Percentiles rank a stretch among this genome's conserved stretches.
Evolutionary conservation across 75 land plant genomes (phyloP).

Genomic region (Isoetes taiwanensis): DNA sequence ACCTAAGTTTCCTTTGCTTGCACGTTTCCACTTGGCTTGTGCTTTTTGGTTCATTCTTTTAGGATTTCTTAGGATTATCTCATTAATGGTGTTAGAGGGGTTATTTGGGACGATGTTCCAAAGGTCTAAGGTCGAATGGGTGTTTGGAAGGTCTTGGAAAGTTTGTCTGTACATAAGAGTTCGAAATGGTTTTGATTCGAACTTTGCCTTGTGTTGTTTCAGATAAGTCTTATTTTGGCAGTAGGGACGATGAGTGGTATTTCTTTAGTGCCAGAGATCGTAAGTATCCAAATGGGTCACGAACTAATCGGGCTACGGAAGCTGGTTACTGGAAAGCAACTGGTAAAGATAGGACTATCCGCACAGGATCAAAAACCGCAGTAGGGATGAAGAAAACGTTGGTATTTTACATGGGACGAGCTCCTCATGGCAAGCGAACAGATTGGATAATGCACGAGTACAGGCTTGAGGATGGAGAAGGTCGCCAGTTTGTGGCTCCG

Average conservation of each 20-base stretch:
- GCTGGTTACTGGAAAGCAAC: constrained; percentile 69
- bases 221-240: constrained; percentile 3
- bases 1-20: neutral
- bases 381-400: constrained; percentile 63
- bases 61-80: too few species aligned
- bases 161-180: too few species aligned
- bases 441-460: constrained; percentile 72
- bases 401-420: constrained; percentile 48
- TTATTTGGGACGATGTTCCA: too few species aligned
- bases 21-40: too few species aligned
- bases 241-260: constrained; percentile 37
- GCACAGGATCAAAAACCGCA: neutral
- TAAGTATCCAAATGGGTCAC: constrained; percentile 53
- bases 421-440: constrained; percentile 49
- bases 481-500: constrained; percentile 21
- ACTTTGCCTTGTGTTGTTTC: too few species aligned
- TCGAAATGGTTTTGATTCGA: too few species aligned
- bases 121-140: too few species aligned
- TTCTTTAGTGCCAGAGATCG: constrained; percentile 48
- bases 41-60: too few species aligned
- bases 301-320: constrained; percentile 52
- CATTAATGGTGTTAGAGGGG: too few species aligned
- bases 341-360: constrained; percentile 48
- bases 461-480: constrained; percentile 25
- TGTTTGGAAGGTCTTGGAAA: too few species aligned